Conservation (phyloP, 2,329 filamentous ascomycete genomes). For the Waltergamsia citrina region DNA sequence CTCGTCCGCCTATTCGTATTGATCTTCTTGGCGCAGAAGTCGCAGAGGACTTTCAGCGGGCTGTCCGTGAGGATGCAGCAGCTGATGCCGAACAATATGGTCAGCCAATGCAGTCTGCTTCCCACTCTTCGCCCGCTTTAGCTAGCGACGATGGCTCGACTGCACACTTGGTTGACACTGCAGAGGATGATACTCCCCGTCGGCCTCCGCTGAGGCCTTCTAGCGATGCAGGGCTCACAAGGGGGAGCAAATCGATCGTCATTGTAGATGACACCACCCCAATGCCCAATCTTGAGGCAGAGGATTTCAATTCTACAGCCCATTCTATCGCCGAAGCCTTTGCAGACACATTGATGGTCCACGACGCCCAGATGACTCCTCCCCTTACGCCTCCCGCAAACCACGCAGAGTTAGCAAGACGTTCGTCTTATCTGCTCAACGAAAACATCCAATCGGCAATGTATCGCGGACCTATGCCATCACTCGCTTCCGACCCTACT, state of each 20-base stretch:
- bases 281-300: too few relatives aligned
- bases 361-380: conserved; percentile 45
- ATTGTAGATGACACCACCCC: conserved; percentile 65
- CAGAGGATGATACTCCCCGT: background rate
- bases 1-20: conserved; percentile 53
- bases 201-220: conserved; percentile 21
- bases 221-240: conserved; percentile 55
- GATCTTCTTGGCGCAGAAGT: conserved; percentile 75
- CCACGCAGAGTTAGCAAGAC: conserved; percentile 32
- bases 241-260: conserved; percentile 82
- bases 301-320: too few relatives aligned
- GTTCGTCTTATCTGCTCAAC: conserved; percentile 46
- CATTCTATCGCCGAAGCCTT: conserved; percentile 43
- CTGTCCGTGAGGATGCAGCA: conserved; percentile 55
- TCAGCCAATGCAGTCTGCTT: conserved; percentile 5
- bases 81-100: conserved; percentile 19
- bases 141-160: background rate
- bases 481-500: conserved; percentile 37
- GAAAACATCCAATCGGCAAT: conserved; percentile 28
- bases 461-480: conserved; percentile 31
- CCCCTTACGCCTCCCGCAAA: conserved; percentile 48
- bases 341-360: conserved; percentile 38
- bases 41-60: conserved; percentile 69
- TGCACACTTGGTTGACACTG: background rate
- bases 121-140: too few relatives aligned